A percentile compares a stretch with the other conserved stretches of the same genome.
Evolutionary conservation across 2,329 filamentous ascomycete species (phyloP).

Genomic region (Alternaria brassicicola): DNA sequence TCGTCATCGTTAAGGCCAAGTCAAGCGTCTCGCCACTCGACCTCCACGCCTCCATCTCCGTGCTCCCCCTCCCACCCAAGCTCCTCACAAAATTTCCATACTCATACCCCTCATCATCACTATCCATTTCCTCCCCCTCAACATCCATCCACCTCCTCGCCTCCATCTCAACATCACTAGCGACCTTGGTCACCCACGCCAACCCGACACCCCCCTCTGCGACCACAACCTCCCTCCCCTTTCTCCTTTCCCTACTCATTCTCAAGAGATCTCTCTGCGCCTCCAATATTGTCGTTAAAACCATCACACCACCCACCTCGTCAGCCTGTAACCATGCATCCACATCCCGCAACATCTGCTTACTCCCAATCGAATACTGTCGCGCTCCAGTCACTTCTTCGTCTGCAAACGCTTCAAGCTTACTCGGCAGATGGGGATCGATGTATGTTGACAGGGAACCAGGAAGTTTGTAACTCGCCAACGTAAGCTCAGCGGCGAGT

Average conservation of each 20-base stretch:
- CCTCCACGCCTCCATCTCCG: neutral
- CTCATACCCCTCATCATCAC: slow-evolving; percentile 13
- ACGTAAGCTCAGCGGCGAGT: slow-evolving; percentile 1
- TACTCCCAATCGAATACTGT: slow-evolving; percentile 9
- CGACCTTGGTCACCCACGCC: slow-evolving; percentile 25
- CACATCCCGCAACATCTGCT: slow-evolving; percentile 1
- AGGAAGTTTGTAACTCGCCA: neutral
- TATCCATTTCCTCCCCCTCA: slow-evolving; percentile 1
- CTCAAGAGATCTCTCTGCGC: slow-evolving; percentile 19
- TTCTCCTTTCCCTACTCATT: slow-evolving; percentile 12
- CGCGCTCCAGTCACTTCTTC: slow-evolving; percentile 2
- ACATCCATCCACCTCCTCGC: neutral
- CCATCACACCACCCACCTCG: neutral
- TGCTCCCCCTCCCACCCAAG: neutral
- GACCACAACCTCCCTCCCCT: slow-evolving; percentile 5
- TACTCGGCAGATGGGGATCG: neutral
- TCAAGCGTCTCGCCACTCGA: neutral
- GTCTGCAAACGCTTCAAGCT: slow-evolving; percentile 1
- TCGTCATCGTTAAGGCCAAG: neutral
- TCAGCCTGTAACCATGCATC: slow-evolving; percentile 17
- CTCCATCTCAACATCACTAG: slow-evolving; percentile 2
- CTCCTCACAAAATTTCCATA: slow-evolving; percentile 7
- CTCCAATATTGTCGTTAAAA: slow-evolving; percentile 19
- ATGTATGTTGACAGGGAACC: neutral
- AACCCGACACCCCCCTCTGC: neutral